Evolutionary conservation across 495 filamentous ascomycete genomes (phyloP).

Genomic region (Tuber umbilicatum): DNA sequence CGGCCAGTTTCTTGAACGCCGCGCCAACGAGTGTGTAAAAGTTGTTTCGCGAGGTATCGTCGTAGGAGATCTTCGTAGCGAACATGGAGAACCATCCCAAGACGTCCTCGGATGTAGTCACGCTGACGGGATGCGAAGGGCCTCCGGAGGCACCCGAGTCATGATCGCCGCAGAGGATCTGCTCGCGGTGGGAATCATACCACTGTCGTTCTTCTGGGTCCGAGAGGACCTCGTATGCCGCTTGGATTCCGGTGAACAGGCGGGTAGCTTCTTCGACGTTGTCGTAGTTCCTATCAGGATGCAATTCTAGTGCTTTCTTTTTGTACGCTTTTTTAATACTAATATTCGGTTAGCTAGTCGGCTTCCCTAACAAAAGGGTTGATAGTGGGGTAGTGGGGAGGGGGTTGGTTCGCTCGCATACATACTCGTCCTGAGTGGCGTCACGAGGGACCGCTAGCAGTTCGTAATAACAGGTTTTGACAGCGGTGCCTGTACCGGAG

Average conservation of each 20-base stretch:
- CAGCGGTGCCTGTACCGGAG: constrained; percentile 27
- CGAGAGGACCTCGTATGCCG: constrained; percentile 89
- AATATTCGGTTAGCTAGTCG: not conserved
- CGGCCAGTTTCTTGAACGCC: constrained; percentile 71
- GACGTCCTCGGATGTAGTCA: constrained; percentile 41
- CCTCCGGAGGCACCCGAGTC: constrained; percentile 13
- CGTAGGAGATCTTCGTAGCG: constrained; percentile 57
- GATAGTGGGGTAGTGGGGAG: constrained; percentile 6
- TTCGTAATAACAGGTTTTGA: constrained; percentile 87
- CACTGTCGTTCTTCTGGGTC: constrained; percentile 93
- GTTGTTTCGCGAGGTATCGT: constrained; percentile 69
- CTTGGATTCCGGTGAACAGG: constrained; percentile 83
- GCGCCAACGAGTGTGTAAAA: constrained; percentile 73
- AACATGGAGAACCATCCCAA: constrained; percentile 40
- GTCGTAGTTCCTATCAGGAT: constrained; percentile 90
- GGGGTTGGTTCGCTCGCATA: constrained; percentile 6
- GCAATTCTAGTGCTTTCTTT: constrained; percentile 80
- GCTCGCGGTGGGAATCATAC: constrained; percentile 92
- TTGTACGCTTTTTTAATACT: constrained; percentile 94
- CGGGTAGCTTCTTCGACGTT: constrained; percentile 74
- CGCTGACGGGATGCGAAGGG: constrained; percentile 43
- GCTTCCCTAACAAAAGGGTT: not conserved
- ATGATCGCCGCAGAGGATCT: constrained; percentile 60
- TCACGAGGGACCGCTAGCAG: constrained; percentile 64
- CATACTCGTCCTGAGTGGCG: constrained; percentile 76